Conservation (phyloP, 78 protist genomes). For the Cyanophora paradoxa region DNA sequence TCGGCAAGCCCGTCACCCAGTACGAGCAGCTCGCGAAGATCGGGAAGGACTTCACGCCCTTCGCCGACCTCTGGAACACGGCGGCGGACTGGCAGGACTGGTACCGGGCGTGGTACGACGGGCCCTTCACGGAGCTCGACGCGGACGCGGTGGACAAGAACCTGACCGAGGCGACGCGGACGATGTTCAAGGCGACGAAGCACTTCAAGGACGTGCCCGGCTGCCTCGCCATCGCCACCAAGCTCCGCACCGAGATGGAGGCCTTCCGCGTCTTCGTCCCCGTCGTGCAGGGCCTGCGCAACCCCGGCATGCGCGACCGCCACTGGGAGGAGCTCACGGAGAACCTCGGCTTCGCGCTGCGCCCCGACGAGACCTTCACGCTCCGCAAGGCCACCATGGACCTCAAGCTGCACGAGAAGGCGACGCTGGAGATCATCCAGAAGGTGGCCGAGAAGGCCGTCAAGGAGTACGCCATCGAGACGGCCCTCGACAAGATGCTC, state of each 20-base stretch:
- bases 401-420: background rate
- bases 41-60: constrained; percentile 40
- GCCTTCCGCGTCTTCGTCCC: constrained; percentile 60
- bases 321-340: constrained; percentile 69
- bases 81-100: constrained; percentile 11
- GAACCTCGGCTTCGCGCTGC: constrained; percentile 24
- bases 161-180: background rate
- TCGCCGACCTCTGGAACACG: constrained; percentile 6
- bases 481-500: constrained; percentile 47
- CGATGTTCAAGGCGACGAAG: constrained; percentile 27
- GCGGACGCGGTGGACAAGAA: constrained; percentile 35
- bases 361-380: constrained; percentile 22
- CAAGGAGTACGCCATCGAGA: constrained; percentile 54
- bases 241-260: constrained; percentile 32
- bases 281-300: constrained; percentile 64
- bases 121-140: constrained; percentile 29
- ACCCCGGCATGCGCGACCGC: constrained; percentile 73
- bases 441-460: constrained; percentile 35
- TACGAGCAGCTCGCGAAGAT: constrained; percentile 26
- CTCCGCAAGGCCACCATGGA: background rate
- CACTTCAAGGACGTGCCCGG: constrained; percentile 7
- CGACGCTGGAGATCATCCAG: constrained; percentile 14
- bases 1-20: constrained; percentile 44
- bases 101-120: constrained; percentile 17
- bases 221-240: background rate